Evolutionary conservation across 78 protist species (phyloP).

Genomic region (Isochrysis galbana): DNA sequence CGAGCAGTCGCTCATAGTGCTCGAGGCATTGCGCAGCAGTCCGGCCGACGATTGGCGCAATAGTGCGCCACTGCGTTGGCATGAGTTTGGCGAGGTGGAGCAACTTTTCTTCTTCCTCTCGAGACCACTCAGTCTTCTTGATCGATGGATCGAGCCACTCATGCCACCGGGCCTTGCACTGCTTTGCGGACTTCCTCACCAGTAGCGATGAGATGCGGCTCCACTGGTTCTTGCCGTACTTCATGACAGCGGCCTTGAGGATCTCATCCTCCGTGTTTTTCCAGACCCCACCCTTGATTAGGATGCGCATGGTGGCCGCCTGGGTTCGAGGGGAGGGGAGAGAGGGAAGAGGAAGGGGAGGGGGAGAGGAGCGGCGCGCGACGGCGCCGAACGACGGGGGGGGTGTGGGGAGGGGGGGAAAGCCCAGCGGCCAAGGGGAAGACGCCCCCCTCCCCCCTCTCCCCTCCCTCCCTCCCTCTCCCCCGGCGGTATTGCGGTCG

Average conservation of each 20-base stretch:
- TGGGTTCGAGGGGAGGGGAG: background rate
- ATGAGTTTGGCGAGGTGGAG: constrained; percentile 94
- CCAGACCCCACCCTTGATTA: constrained; percentile 96
- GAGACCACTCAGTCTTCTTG: constrained; percentile 99
- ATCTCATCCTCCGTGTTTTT: constrained; percentile 97
- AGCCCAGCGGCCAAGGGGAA: background rate
- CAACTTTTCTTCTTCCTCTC: constrained; percentile 99
- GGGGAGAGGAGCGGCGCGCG: background rate
- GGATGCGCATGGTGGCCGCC: constrained; percentile 15
- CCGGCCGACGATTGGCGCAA: constrained; percentile 97
- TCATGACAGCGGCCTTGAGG: constrained; percentile 99
- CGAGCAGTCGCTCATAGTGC: constrained; percentile 94
- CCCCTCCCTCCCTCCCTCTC: too few relatives aligned
- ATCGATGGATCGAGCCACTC: constrained; percentile 99
- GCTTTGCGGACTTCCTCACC: constrained; percentile 93
- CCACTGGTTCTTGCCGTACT: constrained; percentile 92
- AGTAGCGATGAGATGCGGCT: constrained; percentile 88
- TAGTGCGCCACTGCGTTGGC: constrained; percentile 96
- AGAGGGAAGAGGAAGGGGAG: background rate
- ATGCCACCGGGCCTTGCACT: constrained; percentile 98
- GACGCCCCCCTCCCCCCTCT: too few relatives aligned
- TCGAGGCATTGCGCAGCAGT: constrained; percentile 97
- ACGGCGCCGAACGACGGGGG: too few relatives aligned
- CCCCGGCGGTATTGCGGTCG: too few relatives aligned
- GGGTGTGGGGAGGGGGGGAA: too few relatives aligned